Conservation (phyloP, 139 green algal genomes). For the Monoraphidium neglectum region DNA sequence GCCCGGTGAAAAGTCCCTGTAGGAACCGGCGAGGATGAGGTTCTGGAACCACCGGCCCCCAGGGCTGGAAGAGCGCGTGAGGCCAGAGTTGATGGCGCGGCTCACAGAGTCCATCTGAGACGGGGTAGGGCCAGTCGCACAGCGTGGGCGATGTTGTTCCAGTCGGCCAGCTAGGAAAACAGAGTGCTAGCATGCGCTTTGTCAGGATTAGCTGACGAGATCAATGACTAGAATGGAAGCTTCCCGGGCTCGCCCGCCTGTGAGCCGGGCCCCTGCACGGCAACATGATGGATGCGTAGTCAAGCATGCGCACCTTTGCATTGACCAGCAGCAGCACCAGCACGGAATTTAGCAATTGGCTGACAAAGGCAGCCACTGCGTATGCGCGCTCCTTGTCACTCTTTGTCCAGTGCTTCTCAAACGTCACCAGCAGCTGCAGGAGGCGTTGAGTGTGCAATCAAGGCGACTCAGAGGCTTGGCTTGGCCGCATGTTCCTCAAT, state of each 20-base stretch:
- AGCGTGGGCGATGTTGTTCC: too few relatives aligned
- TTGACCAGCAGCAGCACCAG: conserved; percentile 56
- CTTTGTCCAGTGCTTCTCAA: conserved; percentile 51
- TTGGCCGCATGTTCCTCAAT: too few relatives aligned
- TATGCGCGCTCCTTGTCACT: conserved; percentile 41
- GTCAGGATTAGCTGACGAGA: too few relatives aligned
- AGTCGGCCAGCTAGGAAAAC: too few relatives aligned
- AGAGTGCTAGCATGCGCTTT: too few relatives aligned
- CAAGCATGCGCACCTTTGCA: not conserved
- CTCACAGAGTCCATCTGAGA: not conserved
- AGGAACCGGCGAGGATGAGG: conserved; percentile 24
- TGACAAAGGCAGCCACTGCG: conserved; percentile 37
- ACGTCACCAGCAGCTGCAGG: conserved; percentile 30
- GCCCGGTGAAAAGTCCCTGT: conserved; percentile 41
- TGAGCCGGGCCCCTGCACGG: too few relatives aligned
- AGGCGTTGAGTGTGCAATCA: not conserved
- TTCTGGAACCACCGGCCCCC: not conserved
- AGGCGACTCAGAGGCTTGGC: too few relatives aligned
- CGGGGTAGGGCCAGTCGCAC: too few relatives aligned
- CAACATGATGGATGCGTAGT: too few relatives aligned
- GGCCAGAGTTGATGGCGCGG: not conserved
- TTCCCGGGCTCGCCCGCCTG: too few relatives aligned
- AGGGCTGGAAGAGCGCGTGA: not conserved
- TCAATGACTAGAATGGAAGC: too few relatives aligned
- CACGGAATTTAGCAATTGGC: conserved; percentile 49